Conservation (phyloP, 345 rosid species). For the Rubroshorea leprosula region DNA sequence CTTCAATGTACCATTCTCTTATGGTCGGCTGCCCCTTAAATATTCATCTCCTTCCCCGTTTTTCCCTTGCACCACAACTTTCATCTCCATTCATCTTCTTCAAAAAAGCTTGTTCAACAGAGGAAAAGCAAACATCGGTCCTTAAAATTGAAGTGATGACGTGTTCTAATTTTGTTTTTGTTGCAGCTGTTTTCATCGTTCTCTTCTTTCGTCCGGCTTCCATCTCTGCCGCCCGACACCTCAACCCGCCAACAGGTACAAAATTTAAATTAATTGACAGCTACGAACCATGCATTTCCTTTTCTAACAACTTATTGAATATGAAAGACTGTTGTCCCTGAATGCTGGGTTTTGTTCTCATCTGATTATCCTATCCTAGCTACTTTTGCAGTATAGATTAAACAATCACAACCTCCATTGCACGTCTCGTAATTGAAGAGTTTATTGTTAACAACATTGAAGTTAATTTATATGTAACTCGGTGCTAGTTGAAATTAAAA, state of each 20-base stretch:
- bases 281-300: neutral
- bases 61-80: neutral
- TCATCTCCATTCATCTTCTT: neutral
- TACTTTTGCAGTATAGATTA: no score
- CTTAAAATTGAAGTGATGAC: conserved; percentile 15
- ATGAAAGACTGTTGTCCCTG: no score
- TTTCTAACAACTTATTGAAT: no score
- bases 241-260: conserved; percentile 17
- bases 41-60: conserved; percentile 12
- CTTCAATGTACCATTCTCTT: conserved; percentile 43
- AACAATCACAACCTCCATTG: no score
- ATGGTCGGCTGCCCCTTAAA: conserved; percentile 13
- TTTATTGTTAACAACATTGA: no score
- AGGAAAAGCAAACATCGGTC: no score
- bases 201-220: conserved; percentile 25
- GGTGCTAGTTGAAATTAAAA: no score
- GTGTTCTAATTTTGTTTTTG: conserved; percentile 29
- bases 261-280: neutral
- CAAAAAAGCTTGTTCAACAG: neutral
- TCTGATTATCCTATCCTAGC: no score
- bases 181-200: conserved; percentile 24
- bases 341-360: no score
- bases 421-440: no score
- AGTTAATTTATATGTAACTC: no score
- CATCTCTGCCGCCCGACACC: conserved; percentile 30